Percentiles rank a stretch among this genome's conserved stretches.
Conservation (phyloP, 1,284 basidiomycete species). For the Gymnopus androsaceus region DNA sequence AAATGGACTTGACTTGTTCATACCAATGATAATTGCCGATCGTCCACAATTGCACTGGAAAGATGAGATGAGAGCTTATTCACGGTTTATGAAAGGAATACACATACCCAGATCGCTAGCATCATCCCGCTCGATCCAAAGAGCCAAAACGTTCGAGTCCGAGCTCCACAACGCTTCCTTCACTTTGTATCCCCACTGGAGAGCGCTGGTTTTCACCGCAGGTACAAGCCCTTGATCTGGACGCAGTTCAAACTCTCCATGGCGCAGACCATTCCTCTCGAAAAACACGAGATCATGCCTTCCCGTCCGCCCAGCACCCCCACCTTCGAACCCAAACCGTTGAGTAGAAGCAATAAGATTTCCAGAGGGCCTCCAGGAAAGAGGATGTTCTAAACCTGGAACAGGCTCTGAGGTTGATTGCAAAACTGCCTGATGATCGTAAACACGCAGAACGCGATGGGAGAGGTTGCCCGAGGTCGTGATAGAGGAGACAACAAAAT, state of each 20-base stretch:
- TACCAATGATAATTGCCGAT: constrained; percentile 96
- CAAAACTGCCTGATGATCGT: constrained; percentile 76
- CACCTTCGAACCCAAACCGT: constrained; percentile 75
- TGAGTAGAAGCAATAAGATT: constrained; percentile 85
- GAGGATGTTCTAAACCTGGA: constrained; percentile 76
- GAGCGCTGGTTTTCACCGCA: constrained; percentile 24
- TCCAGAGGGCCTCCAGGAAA: constrained; percentile 91
- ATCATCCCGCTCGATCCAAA: constrained; percentile 78
- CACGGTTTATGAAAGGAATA: neutral
- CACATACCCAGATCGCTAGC: constrained; percentile 65
- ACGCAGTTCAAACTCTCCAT: constrained; percentile 83
- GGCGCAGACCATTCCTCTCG: constrained; percentile 90
- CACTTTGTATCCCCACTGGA: constrained; percentile 67
- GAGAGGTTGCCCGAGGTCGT: constrained; percentile 25
- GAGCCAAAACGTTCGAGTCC: constrained; percentile 83
- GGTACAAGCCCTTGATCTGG: constrained; percentile 33
- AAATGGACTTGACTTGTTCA: constrained; percentile 8
- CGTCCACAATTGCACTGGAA: constrained; percentile 90
- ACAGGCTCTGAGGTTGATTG: constrained; percentile 87
- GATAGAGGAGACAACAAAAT: constrained; percentile 80
- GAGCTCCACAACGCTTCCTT: constrained; percentile 85
- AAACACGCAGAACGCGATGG: constrained; percentile 73
- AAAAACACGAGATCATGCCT: constrained; percentile 93
- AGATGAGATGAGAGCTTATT: neutral
- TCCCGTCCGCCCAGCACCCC: constrained; percentile 66